Base-by-base conservation (phyloP, 805 yeast species). In the Komagataella populi region DNA sequence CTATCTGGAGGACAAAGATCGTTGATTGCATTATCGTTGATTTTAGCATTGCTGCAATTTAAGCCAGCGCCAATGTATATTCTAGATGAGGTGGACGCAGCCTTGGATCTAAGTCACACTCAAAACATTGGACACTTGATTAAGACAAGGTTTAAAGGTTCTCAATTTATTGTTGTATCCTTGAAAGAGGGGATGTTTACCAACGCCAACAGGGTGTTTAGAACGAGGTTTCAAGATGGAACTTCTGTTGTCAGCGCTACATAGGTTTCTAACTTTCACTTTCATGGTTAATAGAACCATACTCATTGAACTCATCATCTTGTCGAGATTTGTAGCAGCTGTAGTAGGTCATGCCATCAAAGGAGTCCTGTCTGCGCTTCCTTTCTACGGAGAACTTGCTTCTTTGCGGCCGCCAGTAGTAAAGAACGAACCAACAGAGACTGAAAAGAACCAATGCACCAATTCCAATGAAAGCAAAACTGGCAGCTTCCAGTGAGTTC, bases 1-100 rank as follows among this genome's bases (percentile, higher is more conserved):
- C 72, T 93, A 47, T 87, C 96, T 6, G 99, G 99, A 52, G 99
- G 99, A 17, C 99, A 93, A 66, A 70, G 98, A 57, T 93, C 98
- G 1, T 76, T 95, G 56, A 87, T 91, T 56, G 99, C 99, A 0
- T 70, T 93, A 52, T 87, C 98, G 3, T 72, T 91, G 58, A 93
- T 93, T 58, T 77, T 91, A 80, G 96, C 98, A 0, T 72, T 93
- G 54, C 71, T 93, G 49, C 96, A 89, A 65, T 91, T 86, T 72
- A 87, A 89, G 64, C 99, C 99, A 4, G 99, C 99, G 1, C 99
- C 99, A 6, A 87, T 93, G 96, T 93, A 93, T 62, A 91, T 93
- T 58, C 71, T 93, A 53, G 99, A 93, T 68, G 99, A 93, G 69
- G 97, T 93, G 44, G 99, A 93, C 70, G 99, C 99, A 1, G 99